Base-by-base conservation (phyloP, 2,329 filamentous ascomycete species). In the Curvularia lunata region DNA sequence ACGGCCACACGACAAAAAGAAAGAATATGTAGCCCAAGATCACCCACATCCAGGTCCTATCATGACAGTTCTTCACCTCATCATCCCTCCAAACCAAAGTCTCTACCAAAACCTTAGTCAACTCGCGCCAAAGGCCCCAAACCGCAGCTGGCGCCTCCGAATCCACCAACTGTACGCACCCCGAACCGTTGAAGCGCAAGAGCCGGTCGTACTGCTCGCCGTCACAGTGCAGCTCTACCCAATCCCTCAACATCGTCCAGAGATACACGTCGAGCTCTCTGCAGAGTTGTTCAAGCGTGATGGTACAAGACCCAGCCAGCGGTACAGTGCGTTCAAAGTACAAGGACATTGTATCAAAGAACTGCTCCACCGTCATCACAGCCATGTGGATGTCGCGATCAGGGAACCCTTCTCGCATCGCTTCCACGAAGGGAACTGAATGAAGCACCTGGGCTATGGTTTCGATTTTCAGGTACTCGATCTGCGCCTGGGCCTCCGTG, bases 261-360 rank as follows among this genome's bases (percentile, higher is more conserved):
- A 58, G 13, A 43, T 55, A 63, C 1, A 55, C 21, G 1, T 52
- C 32, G 13, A 60, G 42, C 18, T 61, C 54, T 5, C 2, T 9
- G 0, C 45, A 48, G 5, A 63, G 51, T 16, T 52, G 28, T 0
- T 38, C 19, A 1, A 59, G 21, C 0, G 1, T 40, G 0, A 60
- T 12, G 1, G n/a, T 32, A 8, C 43, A 54, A 6, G 30, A 16
- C 1, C n/a, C 32, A 1, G 7, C 12, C 0, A 28, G 37, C 1
- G 48, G 47, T 1, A 48, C 57, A 13, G 51, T 58, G 18, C 57
- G 54, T 10, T 42, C n/a, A 21, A 63, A 56, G 45, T 63, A 63
- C 21, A 48, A 10, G 10, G 25, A 4, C 9, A 58, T 47, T 10
- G 42, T 27, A 9, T 27, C 32, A 34, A 60, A 57, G 47, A 58